Percentiles rank a stretch among this genome's conserved stretches.
Evolutionary conservation across 441 rosid species (phyloP).

Genomic region (Cnidoscolus chayamansa): DNA sequence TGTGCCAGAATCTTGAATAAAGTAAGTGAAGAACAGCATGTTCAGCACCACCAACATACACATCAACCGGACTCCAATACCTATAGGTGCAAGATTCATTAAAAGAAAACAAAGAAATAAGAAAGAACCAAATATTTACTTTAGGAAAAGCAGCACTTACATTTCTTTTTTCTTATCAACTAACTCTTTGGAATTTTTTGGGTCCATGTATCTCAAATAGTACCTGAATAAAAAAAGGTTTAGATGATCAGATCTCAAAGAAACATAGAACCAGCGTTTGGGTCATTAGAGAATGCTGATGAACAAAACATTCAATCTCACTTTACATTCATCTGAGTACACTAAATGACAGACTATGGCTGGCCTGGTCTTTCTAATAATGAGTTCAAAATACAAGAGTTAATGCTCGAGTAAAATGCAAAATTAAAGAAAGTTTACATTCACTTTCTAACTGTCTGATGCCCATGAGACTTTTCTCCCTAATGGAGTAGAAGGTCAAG

Average conservation of each 20-base stretch:
- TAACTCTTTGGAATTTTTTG: slow-evolving; percentile 66
- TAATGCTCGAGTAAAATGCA: background rate
- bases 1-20: slow-evolving; percentile 98
- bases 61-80: slow-evolving; percentile 96
- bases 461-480: background rate
- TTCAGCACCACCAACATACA: slow-evolving; percentile 97
- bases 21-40: slow-evolving; percentile 98
- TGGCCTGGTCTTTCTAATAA: background rate
- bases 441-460: background rate
- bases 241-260: slow-evolving; percentile 17
- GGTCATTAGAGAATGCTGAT: background rate
- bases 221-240: slow-evolving; percentile 51
- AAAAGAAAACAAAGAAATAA: background rate
- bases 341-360: background rate
- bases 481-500: background rate
- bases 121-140: background rate
- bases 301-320: background rate
- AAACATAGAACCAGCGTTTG: slow-evolving; percentile 1
- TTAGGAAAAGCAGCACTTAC: slow-evolving; percentile 37
- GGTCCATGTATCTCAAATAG: slow-evolving; percentile 96
- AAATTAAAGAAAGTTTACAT: background rate
- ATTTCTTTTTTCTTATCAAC: slow-evolving; percentile 76
- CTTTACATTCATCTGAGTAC: slow-evolving; percentile 2
- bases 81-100: slow-evolving; percentile 34
- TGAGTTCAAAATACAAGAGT: background rate